phyloP scores from a whole-genome alignment of 768 basidiomycete species.

The Tephrocybe sp. region DNA sequence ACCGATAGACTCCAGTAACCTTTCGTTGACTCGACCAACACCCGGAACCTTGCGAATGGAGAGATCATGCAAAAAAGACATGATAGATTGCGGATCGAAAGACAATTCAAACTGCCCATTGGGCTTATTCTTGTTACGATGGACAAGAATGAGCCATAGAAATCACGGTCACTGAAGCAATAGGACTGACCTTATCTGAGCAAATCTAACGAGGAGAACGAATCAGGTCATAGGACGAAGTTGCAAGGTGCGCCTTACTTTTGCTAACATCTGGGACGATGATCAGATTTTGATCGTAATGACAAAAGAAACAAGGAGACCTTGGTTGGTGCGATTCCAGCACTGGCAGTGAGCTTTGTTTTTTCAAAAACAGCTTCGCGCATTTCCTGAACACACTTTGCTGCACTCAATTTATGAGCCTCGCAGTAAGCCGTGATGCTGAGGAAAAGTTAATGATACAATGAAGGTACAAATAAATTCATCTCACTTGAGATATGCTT shows the following conservation, averaged over 20 bases:
- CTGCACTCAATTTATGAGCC: conserved; percentile 59
- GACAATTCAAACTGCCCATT: conserved; percentile 85
- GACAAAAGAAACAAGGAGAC: conserved; percentile 38
- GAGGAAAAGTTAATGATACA: conserved; percentile 3
- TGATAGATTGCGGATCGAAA: conserved; percentile 62
- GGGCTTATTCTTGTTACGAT: conserved; percentile 73
- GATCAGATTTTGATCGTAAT: conserved; percentile 10
- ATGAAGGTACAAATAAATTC: not conserved
- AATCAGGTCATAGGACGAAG: not conserved
- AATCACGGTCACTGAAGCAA: not conserved
- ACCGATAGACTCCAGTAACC: conserved; percentile 81
- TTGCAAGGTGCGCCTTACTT: conserved; percentile 46
- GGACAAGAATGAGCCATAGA: not conserved
- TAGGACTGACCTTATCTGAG: conserved; percentile 70
- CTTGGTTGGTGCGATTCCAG: conserved; percentile 94
- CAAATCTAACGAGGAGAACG: conserved; percentile 60
- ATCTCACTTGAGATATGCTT: conserved; percentile 85
- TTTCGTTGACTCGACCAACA: conserved; percentile 87
- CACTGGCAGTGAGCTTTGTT: conserved; percentile 87
- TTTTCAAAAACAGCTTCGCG: conserved; percentile 68
- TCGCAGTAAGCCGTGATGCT: conserved; percentile 85
- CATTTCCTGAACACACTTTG: conserved; percentile 78
- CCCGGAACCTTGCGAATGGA: conserved; percentile 88
- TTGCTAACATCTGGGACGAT: conserved; percentile 77
- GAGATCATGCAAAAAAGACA: conserved; percentile 74